A percentile compares a stretch with the other conserved stretches of the same genome.
These are phyloP conservation scores for Plectranthus barbatus DNA, from an alignment of 257 asterid genomes.

Conservation along the genomic window DNA sequence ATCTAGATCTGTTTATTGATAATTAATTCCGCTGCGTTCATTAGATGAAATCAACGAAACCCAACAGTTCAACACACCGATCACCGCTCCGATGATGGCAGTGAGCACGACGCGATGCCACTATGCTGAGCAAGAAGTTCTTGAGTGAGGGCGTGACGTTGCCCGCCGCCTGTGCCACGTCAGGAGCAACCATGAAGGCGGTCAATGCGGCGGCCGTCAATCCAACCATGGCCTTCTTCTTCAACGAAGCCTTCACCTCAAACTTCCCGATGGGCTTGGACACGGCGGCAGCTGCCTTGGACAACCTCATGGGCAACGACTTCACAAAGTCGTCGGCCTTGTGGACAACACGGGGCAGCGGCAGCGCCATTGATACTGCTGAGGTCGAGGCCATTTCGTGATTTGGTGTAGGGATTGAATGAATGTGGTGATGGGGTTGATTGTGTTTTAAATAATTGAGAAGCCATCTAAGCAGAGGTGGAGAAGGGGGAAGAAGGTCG, in stretches of 20 bases:
- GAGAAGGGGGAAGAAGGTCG: no score
- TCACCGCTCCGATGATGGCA: conserved; percentile 47
- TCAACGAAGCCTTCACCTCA: no score
- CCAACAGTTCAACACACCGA: no score
- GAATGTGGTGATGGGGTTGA: neutral
- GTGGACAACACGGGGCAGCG: conserved; percentile 35
- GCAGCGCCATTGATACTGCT: conserved; percentile 56
- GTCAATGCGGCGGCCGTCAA: conserved; percentile 68
- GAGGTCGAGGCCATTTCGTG: conserved; percentile 55
- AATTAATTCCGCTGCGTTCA: no score
- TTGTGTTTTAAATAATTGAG: no score
- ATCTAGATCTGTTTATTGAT: no score
- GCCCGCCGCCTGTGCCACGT: conserved; percentile 66
- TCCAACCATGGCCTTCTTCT: conserved; percentile 65
- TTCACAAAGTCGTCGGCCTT: conserved; percentile 42
- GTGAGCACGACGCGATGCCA: conserved; percentile 61
- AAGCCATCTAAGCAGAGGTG: no score
- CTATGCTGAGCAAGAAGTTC: conserved; percentile 74
- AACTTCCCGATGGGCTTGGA: conserved; percentile 37
- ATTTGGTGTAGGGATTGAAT: neutral
- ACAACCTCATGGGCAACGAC: conserved; percentile 12
- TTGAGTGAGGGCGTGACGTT: conserved; percentile 72
- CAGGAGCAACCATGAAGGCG: conserved; percentile 57
- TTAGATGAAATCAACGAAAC: no score
- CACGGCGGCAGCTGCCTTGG: conserved; percentile 18